Conservation (phyloP, 192 early-diverging fungal genomes). For the Coemansia sp. region DNA sequence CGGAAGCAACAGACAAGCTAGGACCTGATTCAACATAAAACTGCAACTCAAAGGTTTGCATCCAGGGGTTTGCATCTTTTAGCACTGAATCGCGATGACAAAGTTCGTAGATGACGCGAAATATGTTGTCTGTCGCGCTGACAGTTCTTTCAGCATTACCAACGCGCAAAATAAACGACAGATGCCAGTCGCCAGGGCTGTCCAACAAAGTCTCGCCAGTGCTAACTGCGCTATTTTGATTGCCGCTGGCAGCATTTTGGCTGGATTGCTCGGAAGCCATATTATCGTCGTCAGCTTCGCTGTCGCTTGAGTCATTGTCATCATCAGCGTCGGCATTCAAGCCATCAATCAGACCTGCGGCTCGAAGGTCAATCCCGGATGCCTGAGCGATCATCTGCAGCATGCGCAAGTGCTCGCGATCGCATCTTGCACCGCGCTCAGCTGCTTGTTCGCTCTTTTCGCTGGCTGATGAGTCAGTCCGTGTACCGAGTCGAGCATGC, state of each 20-base stretch:
- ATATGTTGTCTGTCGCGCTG: constrained; percentile 25
- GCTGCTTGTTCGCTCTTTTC: background rate
- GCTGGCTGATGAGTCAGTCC: background rate
- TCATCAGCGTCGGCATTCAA: constrained; percentile 21
- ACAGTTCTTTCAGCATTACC: constrained; percentile 15
- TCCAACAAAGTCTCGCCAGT: background rate
- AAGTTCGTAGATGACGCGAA: constrained; percentile 12
- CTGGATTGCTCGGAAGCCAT: background rate
- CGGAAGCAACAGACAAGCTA: background rate
- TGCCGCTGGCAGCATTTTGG: background rate
- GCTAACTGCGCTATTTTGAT: background rate
- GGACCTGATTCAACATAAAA: constrained; percentile 27
- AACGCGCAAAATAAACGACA: constrained; percentile 17
- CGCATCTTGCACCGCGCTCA: background rate
- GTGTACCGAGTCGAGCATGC: constrained; percentile 13
- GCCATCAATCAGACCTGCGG: constrained; percentile 23
- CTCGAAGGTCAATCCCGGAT: constrained; percentile 32
- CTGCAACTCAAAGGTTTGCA: constrained; percentile 22
- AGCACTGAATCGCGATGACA: constrained; percentile 21
- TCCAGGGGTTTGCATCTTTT: constrained; percentile 17
- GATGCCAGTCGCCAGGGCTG: constrained; percentile 16
- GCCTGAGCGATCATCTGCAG: constrained; percentile 41
- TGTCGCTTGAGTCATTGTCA: background rate
- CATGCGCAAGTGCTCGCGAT: constrained; percentile 29
- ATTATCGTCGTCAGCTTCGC: background rate